A percentile compares a stretch with the other conserved stretches of the same genome.
phyloP scores from a whole-genome alignment of 306 rosid genomes.

The Boehmeria nivea region DNA sequence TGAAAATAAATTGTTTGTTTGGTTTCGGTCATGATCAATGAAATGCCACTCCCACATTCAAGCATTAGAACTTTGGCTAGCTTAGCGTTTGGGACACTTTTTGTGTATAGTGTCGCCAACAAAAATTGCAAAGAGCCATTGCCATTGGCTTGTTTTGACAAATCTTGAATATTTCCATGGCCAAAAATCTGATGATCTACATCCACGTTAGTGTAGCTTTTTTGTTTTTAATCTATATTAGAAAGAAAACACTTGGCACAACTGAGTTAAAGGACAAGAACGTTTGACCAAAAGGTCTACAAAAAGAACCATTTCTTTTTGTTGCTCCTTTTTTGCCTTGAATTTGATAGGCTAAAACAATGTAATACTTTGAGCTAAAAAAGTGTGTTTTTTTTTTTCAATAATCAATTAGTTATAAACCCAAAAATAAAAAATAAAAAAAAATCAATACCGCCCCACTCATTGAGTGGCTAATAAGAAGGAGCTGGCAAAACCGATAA shows the following conservation, averaged over 20 bases:
- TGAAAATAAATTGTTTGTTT: too few species aligned
- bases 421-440: not conserved
- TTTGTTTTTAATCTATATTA: slow-evolving; percentile 9
- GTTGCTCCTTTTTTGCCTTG: not conserved
- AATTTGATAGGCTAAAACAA: not conserved
- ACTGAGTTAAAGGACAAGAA: not conserved
- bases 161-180: slow-evolving; percentile 20
- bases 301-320: slow-evolving; percentile 11
- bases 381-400: too few species aligned
- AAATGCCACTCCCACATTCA: too few species aligned
- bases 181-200: slow-evolving; percentile 1
- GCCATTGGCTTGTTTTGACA: slow-evolving; percentile 37
- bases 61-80: slow-evolving; percentile 20
- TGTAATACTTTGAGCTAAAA: not conserved
- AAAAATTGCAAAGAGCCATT: slow-evolving; percentile 6
- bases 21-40: too few species aligned
- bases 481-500: not conserved
- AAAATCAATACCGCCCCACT: slow-evolving; percentile 45
- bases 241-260: slow-evolving; percentile 6
- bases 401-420: too few species aligned
- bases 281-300: slow-evolving; percentile 5
- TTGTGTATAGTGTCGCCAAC: slow-evolving; percentile 3
- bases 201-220: not conserved
- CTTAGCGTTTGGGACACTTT: slow-evolving; percentile 24
- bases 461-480: slow-evolving; percentile 21